Percentiles rank a stretch among this genome's conserved stretches.
Evolutionary conservation across 2,329 filamentous ascomycete species (phyloP).

Genomic region (Fusarium sp.): DNA sequence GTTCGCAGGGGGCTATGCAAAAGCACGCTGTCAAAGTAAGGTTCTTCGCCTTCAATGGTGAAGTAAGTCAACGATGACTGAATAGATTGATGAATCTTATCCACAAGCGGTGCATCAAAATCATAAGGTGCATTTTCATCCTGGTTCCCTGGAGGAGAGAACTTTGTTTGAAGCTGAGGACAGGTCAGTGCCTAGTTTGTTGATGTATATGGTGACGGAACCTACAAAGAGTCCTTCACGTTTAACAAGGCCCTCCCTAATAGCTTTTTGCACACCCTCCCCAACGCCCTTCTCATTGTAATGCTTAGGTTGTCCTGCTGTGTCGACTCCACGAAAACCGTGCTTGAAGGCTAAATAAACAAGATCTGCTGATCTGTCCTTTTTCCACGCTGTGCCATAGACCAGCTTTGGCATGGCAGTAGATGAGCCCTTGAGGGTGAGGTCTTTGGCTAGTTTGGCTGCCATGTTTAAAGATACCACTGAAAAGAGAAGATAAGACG

Average conservation of each 20-base stretch:
- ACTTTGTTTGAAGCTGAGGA: slow-evolving; percentile 82
- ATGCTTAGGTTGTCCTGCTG: slow-evolving; percentile 81
- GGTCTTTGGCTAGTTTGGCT: slow-evolving; percentile 47
- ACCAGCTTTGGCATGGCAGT: slow-evolving; percentile 64
- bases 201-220: neutral
- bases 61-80: slow-evolving; percentile 74
- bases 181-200: neutral
- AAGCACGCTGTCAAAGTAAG: slow-evolving; percentile 78
- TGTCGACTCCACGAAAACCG: slow-evolving; percentile 81
- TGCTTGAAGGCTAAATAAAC: slow-evolving; percentile 74
- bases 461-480: neutral
- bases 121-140: slow-evolving; percentile 71
- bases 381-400: slow-evolving; percentile 91
- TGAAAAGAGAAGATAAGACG: neutral
- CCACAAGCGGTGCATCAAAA: slow-evolving; percentile 63
- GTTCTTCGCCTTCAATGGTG: slow-evolving; percentile 49
- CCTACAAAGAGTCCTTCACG: slow-evolving; percentile 71
- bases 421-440: slow-evolving; percentile 46
- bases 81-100: slow-evolving; percentile 75
- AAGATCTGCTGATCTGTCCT: slow-evolving; percentile 71
- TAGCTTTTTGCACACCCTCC: slow-evolving; percentile 70
- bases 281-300: slow-evolving; percentile 80
- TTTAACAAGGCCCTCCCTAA: slow-evolving; percentile 66
- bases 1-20: slow-evolving; percentile 69
- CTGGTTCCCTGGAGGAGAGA: slow-evolving; percentile 73